Percentiles rank a stretch among this genome's conserved stretches.
phyloP scores from a whole-genome alignment of 2,329 filamentous ascomycete genomes.

The Hypoxylon sp. region DNA sequence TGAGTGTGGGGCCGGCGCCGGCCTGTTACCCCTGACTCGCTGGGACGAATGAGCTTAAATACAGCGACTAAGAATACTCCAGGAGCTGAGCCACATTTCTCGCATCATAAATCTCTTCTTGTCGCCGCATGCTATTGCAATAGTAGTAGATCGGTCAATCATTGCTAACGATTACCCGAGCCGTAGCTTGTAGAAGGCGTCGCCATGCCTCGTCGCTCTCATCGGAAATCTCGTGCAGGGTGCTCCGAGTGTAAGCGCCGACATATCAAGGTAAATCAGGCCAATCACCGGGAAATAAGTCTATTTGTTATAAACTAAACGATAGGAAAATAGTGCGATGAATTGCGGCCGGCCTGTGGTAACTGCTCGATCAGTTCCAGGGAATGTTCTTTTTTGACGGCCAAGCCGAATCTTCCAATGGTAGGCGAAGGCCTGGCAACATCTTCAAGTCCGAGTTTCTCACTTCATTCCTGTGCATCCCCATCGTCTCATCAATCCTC shows the following conservation, averaged over 20 bases:
- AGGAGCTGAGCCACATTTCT: slow-evolving; percentile 25
- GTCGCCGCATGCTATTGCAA: background rate
- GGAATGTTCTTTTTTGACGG: slow-evolving; percentile 31
- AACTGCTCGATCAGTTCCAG: slow-evolving; percentile 39
- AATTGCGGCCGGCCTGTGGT: slow-evolving; percentile 31
- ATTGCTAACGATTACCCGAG: background rate
- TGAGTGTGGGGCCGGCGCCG: slow-evolving; percentile 8
- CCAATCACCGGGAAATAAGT: background rate
- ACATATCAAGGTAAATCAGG: slow-evolving; percentile 38
- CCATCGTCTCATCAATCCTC: slow-evolving; percentile 21
- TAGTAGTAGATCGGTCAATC: background rate
- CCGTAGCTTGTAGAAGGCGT: background rate
- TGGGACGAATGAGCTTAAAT: background rate
- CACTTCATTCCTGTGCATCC: slow-evolving; percentile 23
- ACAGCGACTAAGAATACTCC: background rate
- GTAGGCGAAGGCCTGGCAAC: background rate
- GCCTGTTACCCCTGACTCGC: slow-evolving; percentile 28
- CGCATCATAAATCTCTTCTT: slow-evolving; percentile 20
- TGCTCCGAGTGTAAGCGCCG: slow-evolving; percentile 40
- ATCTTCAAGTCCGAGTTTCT: slow-evolving; percentile 18
- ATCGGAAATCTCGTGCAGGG: slow-evolving; percentile 36
- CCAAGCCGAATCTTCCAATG: slow-evolving; percentile 26
- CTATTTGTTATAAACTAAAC: slow-evolving; percentile 14
- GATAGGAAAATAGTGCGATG: slow-evolving; percentile 35
- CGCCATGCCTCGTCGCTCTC: slow-evolving; percentile 34